Percentiles rank a stretch among this genome's conserved stretches.
These are phyloP conservation scores for Clitopilus hobsonii DNA, from an alignment of 768 basidiomycete species.

Conservation along the genomic window DNA sequence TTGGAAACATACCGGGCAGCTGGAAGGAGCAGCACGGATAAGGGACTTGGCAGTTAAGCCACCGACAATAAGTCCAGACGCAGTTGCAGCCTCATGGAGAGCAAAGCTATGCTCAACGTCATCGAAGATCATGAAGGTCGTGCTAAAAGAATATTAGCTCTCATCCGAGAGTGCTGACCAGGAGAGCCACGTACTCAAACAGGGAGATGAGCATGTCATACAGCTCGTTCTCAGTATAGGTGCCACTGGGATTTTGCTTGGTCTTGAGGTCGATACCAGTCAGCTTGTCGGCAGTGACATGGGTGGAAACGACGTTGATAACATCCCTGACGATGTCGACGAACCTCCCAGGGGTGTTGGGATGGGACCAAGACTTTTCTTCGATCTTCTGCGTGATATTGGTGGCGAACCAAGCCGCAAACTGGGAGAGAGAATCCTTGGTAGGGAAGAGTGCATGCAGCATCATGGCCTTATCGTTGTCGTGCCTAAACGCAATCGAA, in stretches of 20 bases:
- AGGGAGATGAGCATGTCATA: conserved; percentile 37
- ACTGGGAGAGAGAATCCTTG: conserved; percentile 20
- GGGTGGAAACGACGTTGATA: conserved; percentile 35
- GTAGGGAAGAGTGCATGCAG: conserved; percentile 32
- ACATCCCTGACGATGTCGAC: conserved; percentile 48
- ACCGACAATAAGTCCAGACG: conserved; percentile 24
- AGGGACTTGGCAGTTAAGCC: conserved; percentile 27
- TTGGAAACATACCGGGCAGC: conserved; percentile 19
- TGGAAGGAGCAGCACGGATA: conserved; percentile 16
- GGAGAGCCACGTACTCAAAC: too few relatives aligned
- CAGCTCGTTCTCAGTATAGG: conserved; percentile 42
- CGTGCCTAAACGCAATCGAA: conserved; percentile 18
- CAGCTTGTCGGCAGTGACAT: conserved; percentile 37
- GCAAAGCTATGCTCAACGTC: conserved; percentile 29
- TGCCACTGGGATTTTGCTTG: conserved; percentile 33
- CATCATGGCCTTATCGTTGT: conserved; percentile 22
- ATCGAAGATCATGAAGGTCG: conserved; percentile 22
- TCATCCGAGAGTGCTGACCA: too few relatives aligned
- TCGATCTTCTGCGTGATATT: conserved; percentile 23
- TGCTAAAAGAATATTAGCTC: conserved; percentile 6
- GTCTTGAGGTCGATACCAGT: conserved; percentile 45
- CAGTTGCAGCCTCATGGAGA: conserved; percentile 20
- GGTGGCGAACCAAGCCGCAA: conserved; percentile 24
- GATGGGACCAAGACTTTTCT: conserved; percentile 27
- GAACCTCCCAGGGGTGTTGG: conserved; percentile 27